Evolutionary conservation across 805 yeast species (phyloP), one percentile per base, ranked within the genome.

Genomic region (Metschnikowia picachoensis): DNA sequence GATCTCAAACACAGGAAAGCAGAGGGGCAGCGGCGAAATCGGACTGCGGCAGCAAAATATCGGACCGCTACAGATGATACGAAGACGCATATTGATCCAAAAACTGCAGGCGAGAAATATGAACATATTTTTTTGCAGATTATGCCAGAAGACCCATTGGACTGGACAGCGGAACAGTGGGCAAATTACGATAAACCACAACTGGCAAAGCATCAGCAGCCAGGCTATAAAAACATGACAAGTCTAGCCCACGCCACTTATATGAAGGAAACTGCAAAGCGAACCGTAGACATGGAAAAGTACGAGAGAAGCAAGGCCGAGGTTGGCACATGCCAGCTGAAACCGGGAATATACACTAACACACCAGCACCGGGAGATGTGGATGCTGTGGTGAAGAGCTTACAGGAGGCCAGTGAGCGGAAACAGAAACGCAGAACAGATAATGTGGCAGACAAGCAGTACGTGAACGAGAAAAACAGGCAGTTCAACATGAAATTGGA

Each of bases 401-500:
- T 69, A 28, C 60, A 60, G 60, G 63, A 67, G 55, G 60, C 66
- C 44, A 70, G 70, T 46, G 65, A 60, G 56, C 65, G 66, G 29
- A 63, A 65, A 30, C 53, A 40, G 37, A 60, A 60, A 51, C 64
- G 63, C 41, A 65, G 76, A 55, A 65, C 76, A 51, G 65, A 62
- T 10, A 68, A 60, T 3, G 73, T 61, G 4, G 67, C 60, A 4
- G 70, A 60, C 15, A 68, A 67, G 5, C 68, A 76, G 28, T 76
- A 67, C 61, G 79, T 87, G 59, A 86, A 83, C 59, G 88, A 82
- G 52, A 83, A 82, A 62, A 87, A 87, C 68, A 77, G 75, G 59
- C 83, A 83, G 54, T 87, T 86, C 64, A 87, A 86, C 64, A 78
- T 76, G 59, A 86, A 87, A 57, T 66, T 87, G 52, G 57, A 55